A percentile compares a stretch with the other conserved stretches of the same genome.
These are phyloP conservation scores for Thermoascus crustaceus DNA, from an alignment of 2,329 filamentous ascomycete genomes.

Conservation along the genomic window DNA sequence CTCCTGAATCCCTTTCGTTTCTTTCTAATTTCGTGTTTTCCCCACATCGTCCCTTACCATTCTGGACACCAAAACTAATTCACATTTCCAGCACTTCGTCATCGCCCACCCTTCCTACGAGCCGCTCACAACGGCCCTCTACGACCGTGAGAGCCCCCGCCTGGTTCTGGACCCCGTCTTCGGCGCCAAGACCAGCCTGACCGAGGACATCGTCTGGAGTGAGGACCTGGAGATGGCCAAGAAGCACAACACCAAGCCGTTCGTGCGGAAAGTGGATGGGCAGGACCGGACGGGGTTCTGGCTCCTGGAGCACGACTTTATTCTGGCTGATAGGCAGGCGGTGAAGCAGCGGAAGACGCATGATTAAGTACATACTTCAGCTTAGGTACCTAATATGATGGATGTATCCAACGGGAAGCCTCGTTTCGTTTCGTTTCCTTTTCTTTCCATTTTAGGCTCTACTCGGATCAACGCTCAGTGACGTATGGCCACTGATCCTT, in stretches of 20 bases:
- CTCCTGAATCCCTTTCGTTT: no score
- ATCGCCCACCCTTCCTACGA: constrained; percentile 2
- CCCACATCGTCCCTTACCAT: neutral
- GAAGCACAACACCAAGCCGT: neutral
- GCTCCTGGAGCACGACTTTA: constrained; percentile 3
- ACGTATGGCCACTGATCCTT: no score
- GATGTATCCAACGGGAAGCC: no score
- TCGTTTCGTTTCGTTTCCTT: no score
- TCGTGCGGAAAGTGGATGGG: constrained; percentile 1
- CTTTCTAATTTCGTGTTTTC: no score
- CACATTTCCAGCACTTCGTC: neutral
- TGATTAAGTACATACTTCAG: no score
- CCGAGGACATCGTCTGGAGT: constrained; percentile 3
- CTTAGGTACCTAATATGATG: no score
- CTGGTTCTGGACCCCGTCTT: constrained; percentile 1
- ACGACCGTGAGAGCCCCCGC: neutral
- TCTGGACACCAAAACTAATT: neutral
- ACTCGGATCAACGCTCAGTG: no score
- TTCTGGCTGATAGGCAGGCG: constrained; percentile 3
- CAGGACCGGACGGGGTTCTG: constrained; percentile 1
- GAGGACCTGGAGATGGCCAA: constrained; percentile 2
- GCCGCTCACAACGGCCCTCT: constrained; percentile 1
- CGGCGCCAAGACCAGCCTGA: constrained; percentile 1
- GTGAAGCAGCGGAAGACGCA: constrained; percentile 1
- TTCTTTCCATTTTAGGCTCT: no score